Evolutionary conservation across 73 alveolate species (phyloP).

Genomic region (Paramecium biaurelia): DNA sequence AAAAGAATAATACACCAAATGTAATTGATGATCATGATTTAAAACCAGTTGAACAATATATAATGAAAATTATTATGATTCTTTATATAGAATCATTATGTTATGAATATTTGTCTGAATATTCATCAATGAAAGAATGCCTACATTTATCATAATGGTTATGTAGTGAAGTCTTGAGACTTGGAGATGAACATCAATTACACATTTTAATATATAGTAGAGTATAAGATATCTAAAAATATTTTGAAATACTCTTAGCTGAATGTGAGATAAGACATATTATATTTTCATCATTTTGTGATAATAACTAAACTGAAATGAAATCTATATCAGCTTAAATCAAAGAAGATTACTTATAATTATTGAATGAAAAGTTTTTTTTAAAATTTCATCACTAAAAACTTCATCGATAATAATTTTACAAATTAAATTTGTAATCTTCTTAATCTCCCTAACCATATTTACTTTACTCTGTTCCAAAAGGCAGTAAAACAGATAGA

Average conservation of each 20-base stretch:
- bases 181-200: neutral
- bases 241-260: neutral
- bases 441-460: neutral
- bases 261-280: slow-evolving; percentile 3
- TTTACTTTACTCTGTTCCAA: neutral
- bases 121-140: neutral
- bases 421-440: neutral
- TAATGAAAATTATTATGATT: neutral
- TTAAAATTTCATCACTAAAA: neutral
- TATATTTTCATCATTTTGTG: neutral
- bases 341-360: neutral
- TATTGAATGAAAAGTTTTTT: neutral
- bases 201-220: neutral
- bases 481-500: neutral
- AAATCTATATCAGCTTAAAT: neutral
- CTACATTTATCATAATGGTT: neutral
- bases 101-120: neutral
- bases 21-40: neutral
- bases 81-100: neutral
- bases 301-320: neutral
- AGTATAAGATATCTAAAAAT: neutral
- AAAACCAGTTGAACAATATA: neutral
- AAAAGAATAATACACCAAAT: neutral
- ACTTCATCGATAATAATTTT: neutral
- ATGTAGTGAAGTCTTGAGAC: neutral